Evolutionary conservation across 2,329 filamentous ascomycete species (phyloP), one percentile per base, ranked within the genome.

Genomic region (Scytalidium lignicola): DNA sequence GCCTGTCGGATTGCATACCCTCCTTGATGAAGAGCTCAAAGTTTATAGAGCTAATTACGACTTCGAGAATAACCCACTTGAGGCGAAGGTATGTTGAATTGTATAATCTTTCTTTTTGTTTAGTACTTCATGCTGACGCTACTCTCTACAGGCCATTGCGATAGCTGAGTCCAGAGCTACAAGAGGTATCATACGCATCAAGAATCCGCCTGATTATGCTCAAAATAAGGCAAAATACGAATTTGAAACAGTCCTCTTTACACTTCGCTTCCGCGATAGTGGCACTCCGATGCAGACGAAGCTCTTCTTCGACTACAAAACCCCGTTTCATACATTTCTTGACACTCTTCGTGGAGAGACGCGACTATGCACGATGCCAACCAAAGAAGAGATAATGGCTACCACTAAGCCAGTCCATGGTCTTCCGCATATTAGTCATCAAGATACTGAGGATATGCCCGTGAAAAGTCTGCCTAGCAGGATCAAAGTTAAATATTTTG

Each of bases 301-400:
- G 15, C 39, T 60, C 0, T 57, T 43, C 22, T 56, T 59, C 20
- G 29, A 43, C 10, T 57, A 50, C 26, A 41, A 39, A 2, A 51
- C 45, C 20, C 32, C 51, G 3, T 58, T 58, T 37, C 7, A 15
- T 6, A 18, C 15, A 7, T 55, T 61, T 21, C 18, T 54, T 12
- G 18, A 15, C 2, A 49, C 15, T 3, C 53, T 61, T 29, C 57
- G 54, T 43, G 51, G 53, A 19, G 53, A 52, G 20, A 58, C 52
- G 4, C 42, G 50, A 29, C 29, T 48, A 13, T 53, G 44, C 19
- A 43, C 41, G 1, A 58, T 58, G 42, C 53, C 57, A 42, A 56
- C 56, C 22, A 23, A 37, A 17, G n/a, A 37, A 5, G 32, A 37
- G 32, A 4, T 15, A 15, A 13, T 17, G 10, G 15, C 32, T n/a